Evolutionary conservation across 495 filamentous ascomycete species (phyloP).

Genomic region (Penicillium lividum): DNA sequence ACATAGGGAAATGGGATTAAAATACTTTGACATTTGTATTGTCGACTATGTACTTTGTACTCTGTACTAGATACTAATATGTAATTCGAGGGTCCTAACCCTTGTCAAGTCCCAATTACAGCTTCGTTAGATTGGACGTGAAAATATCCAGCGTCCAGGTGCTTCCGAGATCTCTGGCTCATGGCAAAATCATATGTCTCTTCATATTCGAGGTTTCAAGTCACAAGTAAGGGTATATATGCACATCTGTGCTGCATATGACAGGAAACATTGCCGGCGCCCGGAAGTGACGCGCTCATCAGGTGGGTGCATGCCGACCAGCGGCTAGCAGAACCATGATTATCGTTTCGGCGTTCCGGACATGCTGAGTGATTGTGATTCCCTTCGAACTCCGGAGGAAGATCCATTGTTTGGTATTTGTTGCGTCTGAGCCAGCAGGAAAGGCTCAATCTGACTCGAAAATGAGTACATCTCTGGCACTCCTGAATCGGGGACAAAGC

Average conservation of each 20-base stretch:
- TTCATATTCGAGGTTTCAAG: neutral
- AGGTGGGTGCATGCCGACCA: conserved; percentile 11
- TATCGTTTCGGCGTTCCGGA: conserved; percentile 24
- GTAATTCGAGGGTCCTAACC: neutral
- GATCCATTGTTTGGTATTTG: conserved; percentile 26
- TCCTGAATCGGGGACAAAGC: conserved; percentile 39
- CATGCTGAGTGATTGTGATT: conserved; percentile 25
- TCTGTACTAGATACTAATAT: neutral
- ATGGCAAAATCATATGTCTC: neutral
- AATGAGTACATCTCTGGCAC: conserved; percentile 43
- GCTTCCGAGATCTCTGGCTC: neutral
- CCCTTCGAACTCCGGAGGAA: conserved; percentile 22
- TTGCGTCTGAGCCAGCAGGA: conserved; percentile 38
- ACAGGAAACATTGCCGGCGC: neutral
- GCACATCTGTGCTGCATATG: neutral
- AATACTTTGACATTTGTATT: neutral
- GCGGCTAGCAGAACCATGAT: conserved; percentile 14
- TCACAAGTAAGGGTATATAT: conserved; percentile 5
- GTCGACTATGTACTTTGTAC: neutral
- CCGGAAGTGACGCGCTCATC: neutral
- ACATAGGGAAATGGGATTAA: conserved; percentile 7
- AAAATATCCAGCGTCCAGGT: neutral
- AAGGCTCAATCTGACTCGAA: conserved; percentile 41
- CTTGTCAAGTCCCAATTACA: neutral
- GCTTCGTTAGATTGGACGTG: neutral